Evolutionary conservation across 148 eudicot species (phyloP).

Genomic region (Rhododendron ferrugineum): DNA sequence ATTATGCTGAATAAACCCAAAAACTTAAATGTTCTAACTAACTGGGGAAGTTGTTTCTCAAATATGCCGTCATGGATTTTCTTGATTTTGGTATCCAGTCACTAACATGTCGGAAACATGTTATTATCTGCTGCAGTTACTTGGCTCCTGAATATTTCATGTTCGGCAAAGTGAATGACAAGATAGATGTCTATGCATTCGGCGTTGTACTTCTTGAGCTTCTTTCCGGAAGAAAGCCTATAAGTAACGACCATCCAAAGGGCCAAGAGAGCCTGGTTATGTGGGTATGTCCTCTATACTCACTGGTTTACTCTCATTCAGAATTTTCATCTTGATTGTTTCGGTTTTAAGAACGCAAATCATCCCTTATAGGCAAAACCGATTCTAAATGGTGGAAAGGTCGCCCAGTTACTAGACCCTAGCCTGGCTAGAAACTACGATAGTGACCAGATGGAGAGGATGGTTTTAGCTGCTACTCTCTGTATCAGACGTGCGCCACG

Average conservation of each 20-base stretch:
- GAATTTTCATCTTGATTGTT: background rate
- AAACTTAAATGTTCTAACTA: background rate
- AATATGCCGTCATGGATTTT: background rate
- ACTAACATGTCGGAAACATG: background rate
- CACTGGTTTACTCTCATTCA: background rate
- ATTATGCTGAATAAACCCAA: background rate
- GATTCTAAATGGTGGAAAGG: conserved; percentile 55
- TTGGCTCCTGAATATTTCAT: conserved; percentile 97
- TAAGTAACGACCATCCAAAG: conserved; percentile 60
- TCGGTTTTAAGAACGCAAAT: background rate
- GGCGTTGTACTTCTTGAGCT: conserved; percentile 99
- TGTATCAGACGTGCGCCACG: conserved; percentile 75
- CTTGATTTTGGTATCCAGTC: background rate
- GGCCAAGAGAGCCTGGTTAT: conserved; percentile 88
- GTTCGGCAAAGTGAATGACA: conserved; percentile 80
- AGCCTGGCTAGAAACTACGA: conserved; percentile 42
- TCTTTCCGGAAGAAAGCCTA: conserved; percentile 87
- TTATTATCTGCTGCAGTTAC: conserved; percentile 50
- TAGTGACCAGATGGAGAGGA: conserved; percentile 64
- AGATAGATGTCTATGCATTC: conserved; percentile 86
- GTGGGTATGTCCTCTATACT: conserved; percentile 61
- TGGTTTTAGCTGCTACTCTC: conserved; percentile 86
- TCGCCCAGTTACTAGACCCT: conserved; percentile 58
- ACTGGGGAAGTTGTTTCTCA: background rate
- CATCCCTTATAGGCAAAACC: conserved; percentile 60